Base-by-base conservation (phyloP, 768 basidiomycete genomes). In the Leucogyrophana mollusca region DNA sequence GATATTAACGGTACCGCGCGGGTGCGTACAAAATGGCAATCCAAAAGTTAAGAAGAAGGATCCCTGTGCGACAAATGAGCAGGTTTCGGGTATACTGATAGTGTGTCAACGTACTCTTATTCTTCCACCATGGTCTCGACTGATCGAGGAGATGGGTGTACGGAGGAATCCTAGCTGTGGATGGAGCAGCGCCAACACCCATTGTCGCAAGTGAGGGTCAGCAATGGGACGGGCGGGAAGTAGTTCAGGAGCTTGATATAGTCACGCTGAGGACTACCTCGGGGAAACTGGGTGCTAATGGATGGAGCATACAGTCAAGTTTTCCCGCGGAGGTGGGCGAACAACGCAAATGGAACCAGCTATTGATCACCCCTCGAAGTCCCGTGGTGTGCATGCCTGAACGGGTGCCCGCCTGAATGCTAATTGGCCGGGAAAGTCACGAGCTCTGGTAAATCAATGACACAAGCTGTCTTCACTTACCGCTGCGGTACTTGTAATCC, bases 41-140 rank as follows among this genome's bases (percentile, higher is more conserved):
- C 84, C 85, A 86, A 34, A 65, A 74, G 59, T 87, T 80, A 46
- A 85, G 76, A 34, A 62, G 52, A 46, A 84, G 75, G 57, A 85
- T 60, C 51, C 56, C 82, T 82, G 34, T 27, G 22, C 42, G 21
- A 27, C 35, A 44, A 42, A 39, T 6, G 13, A n/a, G 34, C 47
- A 24, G 43, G 36, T n/a, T 4, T 18, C 18, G 36, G 2, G 3
- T 30, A 9, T 9, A 20, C 11, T n/a, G 9, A 1, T 27, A 5
- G 3, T 32, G 37, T 3, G 13, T 23, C 9, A 14, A 55, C 71
- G 14, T 59, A 81, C 83, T 73, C 61, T 61, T 76, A 68, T 87
- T 86, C 71, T 81, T 85, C 66, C 82, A 82, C 84, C 84, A 87
- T 57, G 80, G 72, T 53, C 65, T 77, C 16, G 82, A 30, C 27